Percentiles rank a stretch among this genome's conserved stretches.
Evolutionary conservation across 2,329 filamentous ascomycete genomes (phyloP).

Genomic region (Talaromyces sp.): DNA sequence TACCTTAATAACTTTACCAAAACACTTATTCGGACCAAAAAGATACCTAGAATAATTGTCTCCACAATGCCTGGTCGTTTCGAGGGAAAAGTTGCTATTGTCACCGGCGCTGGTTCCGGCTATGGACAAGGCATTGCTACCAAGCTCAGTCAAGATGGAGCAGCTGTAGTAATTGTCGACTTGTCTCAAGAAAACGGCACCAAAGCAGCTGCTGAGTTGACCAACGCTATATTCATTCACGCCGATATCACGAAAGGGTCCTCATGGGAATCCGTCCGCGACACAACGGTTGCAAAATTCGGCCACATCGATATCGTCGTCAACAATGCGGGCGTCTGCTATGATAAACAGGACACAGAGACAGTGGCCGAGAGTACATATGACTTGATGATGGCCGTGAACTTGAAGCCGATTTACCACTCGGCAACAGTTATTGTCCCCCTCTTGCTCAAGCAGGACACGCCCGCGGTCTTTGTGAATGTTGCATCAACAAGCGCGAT

Average conservation of each 20-base stretch:
- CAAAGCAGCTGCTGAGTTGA: constrained; percentile 21
- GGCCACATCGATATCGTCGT: constrained; percentile 36
- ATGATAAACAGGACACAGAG: constrained; percentile 29
- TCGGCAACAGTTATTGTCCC: constrained; percentile 30
- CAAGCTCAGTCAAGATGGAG: constrained; percentile 31
- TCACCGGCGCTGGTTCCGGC: constrained; percentile 34
- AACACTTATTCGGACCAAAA: too few species aligned
- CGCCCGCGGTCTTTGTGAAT: constrained; percentile 36
- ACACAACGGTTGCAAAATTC: constrained; percentile 15
- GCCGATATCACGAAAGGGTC: constrained; percentile 15
- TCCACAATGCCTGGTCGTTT: too few species aligned
- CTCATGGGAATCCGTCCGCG: constrained; percentile 22
- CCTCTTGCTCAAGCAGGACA: constrained; percentile 27
- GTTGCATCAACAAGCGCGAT: constrained; percentile 34
- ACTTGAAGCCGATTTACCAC: constrained; percentile 35
- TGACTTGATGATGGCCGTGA: constrained; percentile 34
- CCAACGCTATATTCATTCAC: too few species aligned
- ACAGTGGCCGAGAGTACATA: constrained; percentile 36
- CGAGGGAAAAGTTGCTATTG: constrained; percentile 34
- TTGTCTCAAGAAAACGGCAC: constrained; percentile 26
- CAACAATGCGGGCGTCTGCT: constrained; percentile 41
- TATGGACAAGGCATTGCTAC: constrained; percentile 32
- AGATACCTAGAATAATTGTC: too few species aligned
- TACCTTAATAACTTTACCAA: too few species aligned
- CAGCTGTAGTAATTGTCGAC: constrained; percentile 32